A percentile compares a stretch with the other conserved stretches of the same genome.
These are phyloP conservation scores for Xylaria sp. DNA, from an alignment of 2,329 filamentous ascomycete genomes.

Conservation along the genomic window DNA sequence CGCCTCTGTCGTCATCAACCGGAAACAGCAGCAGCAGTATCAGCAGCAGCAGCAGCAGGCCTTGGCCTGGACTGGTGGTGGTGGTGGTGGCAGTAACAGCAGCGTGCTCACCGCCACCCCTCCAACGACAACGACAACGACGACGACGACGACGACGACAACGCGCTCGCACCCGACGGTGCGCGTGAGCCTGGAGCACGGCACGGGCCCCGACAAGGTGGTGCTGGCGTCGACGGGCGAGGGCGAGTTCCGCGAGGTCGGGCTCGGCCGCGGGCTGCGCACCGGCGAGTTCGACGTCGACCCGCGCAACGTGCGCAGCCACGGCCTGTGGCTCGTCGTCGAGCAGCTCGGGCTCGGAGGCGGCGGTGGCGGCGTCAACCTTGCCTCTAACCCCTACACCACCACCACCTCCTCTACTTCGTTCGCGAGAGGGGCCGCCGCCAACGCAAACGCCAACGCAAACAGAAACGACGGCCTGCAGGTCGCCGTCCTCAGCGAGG, in stretches of 20 bases:
- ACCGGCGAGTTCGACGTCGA: conserved; percentile 76
- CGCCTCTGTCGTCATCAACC: conserved; percentile 57
- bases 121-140: conserved; percentile 41
- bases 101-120: conserved; percentile 30
- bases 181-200: conserved; percentile 72
- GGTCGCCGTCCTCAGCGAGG: conserved; percentile 56
- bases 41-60: conserved; percentile 8
- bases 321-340: conserved; percentile 77
- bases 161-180: conserved; percentile 47
- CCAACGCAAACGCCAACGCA: too few species aligned
- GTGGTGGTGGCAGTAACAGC: conserved; percentile 17
- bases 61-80: too few species aligned
- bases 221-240: conserved; percentile 63
- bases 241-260: conserved; percentile 73
- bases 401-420: too few species aligned
- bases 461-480: conserved; percentile 52
- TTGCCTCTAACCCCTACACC: too few species aligned
- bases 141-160: too few species aligned
- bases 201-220: conserved; percentile 68
- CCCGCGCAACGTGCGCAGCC: conserved; percentile 57
- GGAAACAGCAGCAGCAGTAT: conserved; percentile 7
- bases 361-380: conserved; percentile 14
- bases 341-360: conserved; percentile 71
- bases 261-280: conserved; percentile 60
- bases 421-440: too few species aligned